Percentiles rank a stretch among this genome's conserved stretches.
phyloP scores from a whole-genome alignment of 1,139 yeast genomes.

The Petasospora fabianii region DNA sequence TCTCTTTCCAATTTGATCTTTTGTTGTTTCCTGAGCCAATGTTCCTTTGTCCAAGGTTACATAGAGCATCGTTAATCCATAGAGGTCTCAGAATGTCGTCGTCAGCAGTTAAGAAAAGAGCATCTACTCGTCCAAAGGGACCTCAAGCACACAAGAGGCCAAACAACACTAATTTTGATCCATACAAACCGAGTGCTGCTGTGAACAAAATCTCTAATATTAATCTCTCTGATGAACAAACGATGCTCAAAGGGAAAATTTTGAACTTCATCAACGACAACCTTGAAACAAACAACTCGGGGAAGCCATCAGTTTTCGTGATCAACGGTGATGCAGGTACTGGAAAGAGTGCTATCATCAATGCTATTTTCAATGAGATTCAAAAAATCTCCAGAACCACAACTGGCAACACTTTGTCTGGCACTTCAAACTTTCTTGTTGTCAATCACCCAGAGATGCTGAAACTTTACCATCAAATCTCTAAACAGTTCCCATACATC shows the following conservation, averaged over 20 bases:
- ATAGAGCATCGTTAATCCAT: too few species aligned
- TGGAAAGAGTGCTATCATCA: slow-evolving; percentile 32
- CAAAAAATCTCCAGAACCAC: slow-evolving; percentile 29
- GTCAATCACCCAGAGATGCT: slow-evolving; percentile 45
- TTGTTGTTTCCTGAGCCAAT: too few species aligned
- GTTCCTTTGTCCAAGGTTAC: too few species aligned
- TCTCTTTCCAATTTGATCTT: too few species aligned
- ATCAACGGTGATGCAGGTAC: slow-evolving; percentile 39
- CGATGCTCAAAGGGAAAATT: slow-evolving; percentile 27
- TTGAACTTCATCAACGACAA: slow-evolving; percentile 29
- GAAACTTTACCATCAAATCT: slow-evolving; percentile 37
- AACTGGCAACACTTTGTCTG: slow-evolving; percentile 15
- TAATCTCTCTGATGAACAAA: slow-evolving; percentile 34
- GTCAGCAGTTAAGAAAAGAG: slow-evolving; percentile 2
- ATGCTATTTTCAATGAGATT: slow-evolving; percentile 32
- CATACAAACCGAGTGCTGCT: slow-evolving; percentile 23
- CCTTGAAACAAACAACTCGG: slow-evolving; percentile 17
- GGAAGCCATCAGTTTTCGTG: slow-evolving; percentile 33
- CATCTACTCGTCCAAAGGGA: slow-evolving; percentile 2
- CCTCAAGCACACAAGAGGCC: slow-evolving; percentile 8
- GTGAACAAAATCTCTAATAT: slow-evolving; percentile 33
- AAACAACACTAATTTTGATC: slow-evolving; percentile 3
- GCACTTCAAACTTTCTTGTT: slow-evolving; percentile 33
- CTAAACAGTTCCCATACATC: slow-evolving; percentile 33
- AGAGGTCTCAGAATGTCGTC: not conserved